Evolutionary conservation across 2,329 filamentous ascomycete species (phyloP), one percentile per base, ranked within the genome.

Genomic region (Ascosphaera aggregata): DNA sequence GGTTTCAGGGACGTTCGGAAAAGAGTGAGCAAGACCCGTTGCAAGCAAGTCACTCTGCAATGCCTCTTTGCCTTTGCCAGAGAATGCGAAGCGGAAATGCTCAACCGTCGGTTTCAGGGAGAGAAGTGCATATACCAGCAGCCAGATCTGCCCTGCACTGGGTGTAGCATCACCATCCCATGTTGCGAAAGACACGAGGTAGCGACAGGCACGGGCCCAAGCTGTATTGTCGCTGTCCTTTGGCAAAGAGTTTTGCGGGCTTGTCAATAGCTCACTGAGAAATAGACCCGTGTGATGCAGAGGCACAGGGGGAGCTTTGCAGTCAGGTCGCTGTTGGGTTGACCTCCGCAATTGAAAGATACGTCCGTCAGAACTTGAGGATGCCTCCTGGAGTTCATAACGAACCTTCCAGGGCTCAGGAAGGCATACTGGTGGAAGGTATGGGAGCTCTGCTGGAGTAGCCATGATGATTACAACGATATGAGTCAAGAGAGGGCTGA

Each of bases 11-110:
- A 49, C 54, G 34, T 45, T 53, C 4, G 60, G 60, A 47, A 64
- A 56, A 19, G 54, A 46, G 13, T 58, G 53, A 3, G 59, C 62
- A 4, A 66, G 51, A n/a, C 61, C 61, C 15, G 53, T 51, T 4
- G 50, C 43, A 16, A 51, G 46, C 9, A 58, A 42, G 38, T 59
- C 53, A 4, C 44, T 41, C 8, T 44, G 44, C 13, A 58, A 37
- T 2, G 47, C 13, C 1, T 51, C 48, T 2, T 48, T 49, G 2
- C 47, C 46, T 7, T 42, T 9, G 1, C 58, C 58, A 9, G 40
- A 35, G 1, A 61, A 46, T 4, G 48, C 47, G 2, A 58, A 44
- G 9, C 57, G 49, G 35, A 61, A 52, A 3, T 47, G 43, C 42
- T 61, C 58, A 8, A 50, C 44, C 1, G 49, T 47, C 16, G 48